Evolutionary conservation across 441 rosid genomes (phyloP), one percentile per base, ranked within the genome.

Genomic region (Kokia cookei): DNA sequence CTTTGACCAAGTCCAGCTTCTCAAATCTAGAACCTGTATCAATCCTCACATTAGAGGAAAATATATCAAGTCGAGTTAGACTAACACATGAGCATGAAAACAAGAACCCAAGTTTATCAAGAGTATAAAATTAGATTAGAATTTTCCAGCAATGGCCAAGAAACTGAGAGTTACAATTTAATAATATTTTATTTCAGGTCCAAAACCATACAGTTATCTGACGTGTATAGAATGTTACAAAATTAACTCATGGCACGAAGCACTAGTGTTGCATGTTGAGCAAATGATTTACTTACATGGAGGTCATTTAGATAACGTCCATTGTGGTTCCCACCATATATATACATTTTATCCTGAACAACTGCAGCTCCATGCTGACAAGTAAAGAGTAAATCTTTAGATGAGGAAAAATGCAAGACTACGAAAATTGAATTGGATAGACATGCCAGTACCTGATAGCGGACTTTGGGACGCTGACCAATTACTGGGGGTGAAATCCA

Each of bases 251-350:
- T n/a, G 60, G 24, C 35, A 57, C 27, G 26, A 22, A 65, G 73
- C 48, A 65, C 45, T 17, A 51, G 70, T 78, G 48, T 40, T 57
- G 22, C 68, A 54, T 48, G 59, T 43, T 51, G n/a, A 75, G 74
- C 55, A 76, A 57, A 77, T 77, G 47, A 68, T 78, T 77, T 75
- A 65, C 98, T 90, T 85, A 97, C 99, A 86, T 91, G 91, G 74
- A 97, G 93, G 86, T 94, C 98, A 79, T 83, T 87, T 65, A 94
- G 97, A 84, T 94, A 94, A 51, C 98, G 98, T 12, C 99, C 99
- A 81, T 94, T 97, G 77, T 94, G 98, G 83, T 94, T 97, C 82
- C 99, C 99, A 73, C 98, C 99, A 77, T 79, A 89, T 69, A 93
- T 62, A 79, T 97, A 97, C 99, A 97, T 93, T 82, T 88, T 91